Base-by-base conservation (phyloP, 768 basidiomycete genomes). In the Grammothele lineata region DNA sequence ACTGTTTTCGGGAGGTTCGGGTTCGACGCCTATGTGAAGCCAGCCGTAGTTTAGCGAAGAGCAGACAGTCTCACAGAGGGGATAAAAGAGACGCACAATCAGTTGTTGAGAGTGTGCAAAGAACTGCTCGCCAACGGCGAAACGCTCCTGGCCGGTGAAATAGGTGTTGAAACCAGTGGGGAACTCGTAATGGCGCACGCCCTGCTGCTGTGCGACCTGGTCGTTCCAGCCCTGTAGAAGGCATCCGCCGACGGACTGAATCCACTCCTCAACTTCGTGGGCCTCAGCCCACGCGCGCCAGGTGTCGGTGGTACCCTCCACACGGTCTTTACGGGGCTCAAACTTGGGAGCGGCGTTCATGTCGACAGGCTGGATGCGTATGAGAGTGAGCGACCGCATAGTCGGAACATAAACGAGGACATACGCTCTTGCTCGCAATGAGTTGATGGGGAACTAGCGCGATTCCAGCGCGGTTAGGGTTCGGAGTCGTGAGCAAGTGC, bases 181-280 rank as follows among this genome's bases (percentile, higher is more conserved):
- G 70, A 99, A 97, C 69, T 99, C 96, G 69, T 95, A 98, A 54
- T 79, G 85, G 53, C 77, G 77, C 33, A 72, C 63, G 5, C 77
- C 76, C 33, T 80, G 77, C 44, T 73, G 66, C 11, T 73, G 69
- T 36, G 82, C 85, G 60, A 52, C 90, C 88, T 90, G 83, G 32
- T 94, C 92, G 57, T 91, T 91, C 85, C 89, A 94, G 9, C 84
- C 83, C 53, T 85, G 83, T 40, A 91, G 86, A 23, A 87, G 70
- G n/a, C 95, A 85, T 23, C 87, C 90, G 4, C 83, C 87, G 26
- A 90, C 81, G 55, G 83, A 83, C 64, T 94, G 92, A 48, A 91
- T 78, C 92, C 95, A 97, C 64, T 92, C 89, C 35, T 99, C 95
- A 1, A 94, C 83, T 59, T 97, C 92, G 34, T 78, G 75, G 19